A percentile compares a stretch with the other conserved stretches of the same genome.
phyloP scores from a whole-genome alignment of 768 basidiomycete species.

The Lactarius quietus region DNA sequence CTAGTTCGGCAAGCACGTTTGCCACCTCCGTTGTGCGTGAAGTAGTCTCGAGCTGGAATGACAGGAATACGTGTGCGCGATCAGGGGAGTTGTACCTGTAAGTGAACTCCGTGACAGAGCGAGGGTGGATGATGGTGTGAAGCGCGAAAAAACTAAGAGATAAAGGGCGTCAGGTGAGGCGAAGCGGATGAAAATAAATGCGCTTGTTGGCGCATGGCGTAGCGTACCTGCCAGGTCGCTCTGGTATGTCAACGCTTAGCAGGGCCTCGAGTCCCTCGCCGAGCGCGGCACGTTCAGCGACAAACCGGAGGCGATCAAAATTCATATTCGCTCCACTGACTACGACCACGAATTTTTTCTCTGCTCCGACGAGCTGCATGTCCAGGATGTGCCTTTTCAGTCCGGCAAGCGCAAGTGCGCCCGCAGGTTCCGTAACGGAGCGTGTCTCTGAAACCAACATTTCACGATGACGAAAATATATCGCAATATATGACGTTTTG shows the following conservation, averaged over 20 bases:
- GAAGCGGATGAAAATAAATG: not conserved
- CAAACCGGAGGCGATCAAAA: conserved; percentile 93
- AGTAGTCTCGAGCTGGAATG: conserved; percentile 75
- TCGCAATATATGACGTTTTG: too few species aligned
- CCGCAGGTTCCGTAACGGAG: conserved; percentile 94
- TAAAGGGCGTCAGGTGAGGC: not conserved
- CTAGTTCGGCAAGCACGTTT: conserved; percentile 60
- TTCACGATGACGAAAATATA: conserved; percentile 13
- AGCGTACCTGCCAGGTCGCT: conserved; percentile 81
- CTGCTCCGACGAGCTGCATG: conserved; percentile 76
- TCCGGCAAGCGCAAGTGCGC: conserved; percentile 88
- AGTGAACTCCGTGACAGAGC: conserved; percentile 91
- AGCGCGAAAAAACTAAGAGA: conserved; percentile 85
- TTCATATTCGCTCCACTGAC: conserved; percentile 99
- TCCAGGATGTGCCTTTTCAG: conserved; percentile 82
- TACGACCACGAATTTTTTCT: conserved; percentile 87
- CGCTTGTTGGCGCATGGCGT: too few species aligned
- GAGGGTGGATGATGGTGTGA: conserved; percentile 84
- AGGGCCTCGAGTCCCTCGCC: conserved; percentile 95
- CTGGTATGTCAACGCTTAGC: conserved; percentile 92
- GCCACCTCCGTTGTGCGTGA: conserved; percentile 56
- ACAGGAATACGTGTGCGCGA: conserved; percentile 83
- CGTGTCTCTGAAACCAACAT: conserved; percentile 79
- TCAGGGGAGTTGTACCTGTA: conserved; percentile 81
- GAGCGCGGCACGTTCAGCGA: conserved; percentile 97